Conservation (phyloP, 352 stramenopile species). For the Phytophthora cactorum region DNA sequence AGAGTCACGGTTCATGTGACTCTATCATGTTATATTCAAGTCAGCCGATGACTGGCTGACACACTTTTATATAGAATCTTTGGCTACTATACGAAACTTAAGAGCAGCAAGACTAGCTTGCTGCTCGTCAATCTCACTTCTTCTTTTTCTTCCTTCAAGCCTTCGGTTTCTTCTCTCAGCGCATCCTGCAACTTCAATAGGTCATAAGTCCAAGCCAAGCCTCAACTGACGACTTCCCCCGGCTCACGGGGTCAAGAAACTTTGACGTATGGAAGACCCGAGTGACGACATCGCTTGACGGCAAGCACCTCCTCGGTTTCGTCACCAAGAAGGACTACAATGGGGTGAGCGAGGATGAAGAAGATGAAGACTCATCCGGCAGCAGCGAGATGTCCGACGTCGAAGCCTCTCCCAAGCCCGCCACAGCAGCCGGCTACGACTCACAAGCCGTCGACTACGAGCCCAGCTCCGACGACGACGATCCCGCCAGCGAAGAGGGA, state of each 20-base stretch:
- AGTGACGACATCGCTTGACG: neutral
- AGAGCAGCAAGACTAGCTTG: too few species aligned
- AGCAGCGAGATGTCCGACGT: neutral
- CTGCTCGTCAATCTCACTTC: too few species aligned
- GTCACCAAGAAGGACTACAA: neutral
- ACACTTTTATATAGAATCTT: too few species aligned
- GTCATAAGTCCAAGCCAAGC: neutral
- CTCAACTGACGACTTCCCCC: neutral
- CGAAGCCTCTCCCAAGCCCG: neutral
- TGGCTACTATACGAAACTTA: too few species aligned
- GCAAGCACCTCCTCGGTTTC: neutral
- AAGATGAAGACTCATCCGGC: neutral
- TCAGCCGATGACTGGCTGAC: too few species aligned
- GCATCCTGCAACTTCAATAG: too few species aligned
- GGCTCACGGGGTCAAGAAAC: neutral
- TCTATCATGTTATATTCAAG: too few species aligned
- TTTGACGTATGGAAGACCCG: neutral
- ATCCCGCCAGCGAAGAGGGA: neutral
- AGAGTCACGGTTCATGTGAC: too few species aligned
- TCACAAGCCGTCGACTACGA: neutral
- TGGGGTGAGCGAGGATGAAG: neutral
- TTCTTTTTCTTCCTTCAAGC: too few species aligned
- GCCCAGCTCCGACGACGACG: neutral
- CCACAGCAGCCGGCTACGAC: too few species aligned
- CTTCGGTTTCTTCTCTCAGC: too few species aligned